Conservation (phyloP, 169 alveolate genomes). For the Plasmodium fragile region DNA sequence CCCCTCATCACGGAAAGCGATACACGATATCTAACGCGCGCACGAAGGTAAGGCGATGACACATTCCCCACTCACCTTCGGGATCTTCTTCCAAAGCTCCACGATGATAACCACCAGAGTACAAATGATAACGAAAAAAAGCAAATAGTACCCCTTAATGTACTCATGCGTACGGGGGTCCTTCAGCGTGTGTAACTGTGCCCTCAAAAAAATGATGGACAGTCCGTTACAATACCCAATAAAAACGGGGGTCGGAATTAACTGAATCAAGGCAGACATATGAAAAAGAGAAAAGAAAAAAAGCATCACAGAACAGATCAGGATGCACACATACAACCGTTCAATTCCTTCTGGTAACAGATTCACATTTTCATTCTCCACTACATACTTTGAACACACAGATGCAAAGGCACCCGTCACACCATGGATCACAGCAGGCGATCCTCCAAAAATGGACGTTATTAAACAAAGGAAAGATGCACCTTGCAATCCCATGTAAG, state of each 20-base stretch:
- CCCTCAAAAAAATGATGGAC: conserved; percentile 84
- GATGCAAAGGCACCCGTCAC: conserved; percentile 86
- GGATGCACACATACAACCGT: conserved; percentile 54
- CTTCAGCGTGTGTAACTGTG: conserved; percentile 85
- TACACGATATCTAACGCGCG: neutral
- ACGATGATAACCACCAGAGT: conserved; percentile 59
- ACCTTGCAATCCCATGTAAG: conserved; percentile 86
- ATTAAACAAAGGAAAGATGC: conserved; percentile 85
- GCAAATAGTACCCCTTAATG: conserved; percentile 76
- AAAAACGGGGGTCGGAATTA: conserved; percentile 86
- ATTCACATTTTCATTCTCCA: conserved; percentile 25
- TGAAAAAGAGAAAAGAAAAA: conserved; percentile 83
- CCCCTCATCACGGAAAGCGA: neutral
- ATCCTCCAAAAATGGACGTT: conserved; percentile 86
- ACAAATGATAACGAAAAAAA: conserved; percentile 50
- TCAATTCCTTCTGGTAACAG: conserved; percentile 72
- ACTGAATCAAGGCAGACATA: conserved; percentile 85
- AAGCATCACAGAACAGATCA: conserved; percentile 83
- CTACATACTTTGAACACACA: conserved; percentile 81
- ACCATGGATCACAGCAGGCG: conserved; percentile 88
- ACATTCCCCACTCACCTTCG: conserved; percentile 41
- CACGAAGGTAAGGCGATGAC: neutral
- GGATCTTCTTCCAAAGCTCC: conserved; percentile 70
- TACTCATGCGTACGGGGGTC: conserved; percentile 82
- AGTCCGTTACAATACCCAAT: conserved; percentile 89